These are phyloP conservation scores for Pistacia vera DNA, from an alignment of 345 rosid species.

Conservation along the genomic window DNA sequence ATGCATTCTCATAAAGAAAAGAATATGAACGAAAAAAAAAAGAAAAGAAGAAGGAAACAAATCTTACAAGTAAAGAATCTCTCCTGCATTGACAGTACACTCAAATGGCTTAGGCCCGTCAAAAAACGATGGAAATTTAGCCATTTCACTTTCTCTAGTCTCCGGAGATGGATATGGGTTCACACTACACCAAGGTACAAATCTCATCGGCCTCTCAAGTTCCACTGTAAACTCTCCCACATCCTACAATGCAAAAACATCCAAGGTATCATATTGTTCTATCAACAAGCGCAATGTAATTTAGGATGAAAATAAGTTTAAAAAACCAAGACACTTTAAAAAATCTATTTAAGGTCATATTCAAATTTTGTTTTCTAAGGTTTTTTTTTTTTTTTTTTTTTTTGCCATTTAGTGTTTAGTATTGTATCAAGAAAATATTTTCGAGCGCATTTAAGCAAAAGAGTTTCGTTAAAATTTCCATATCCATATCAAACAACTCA, in stretches of 20 bases:
- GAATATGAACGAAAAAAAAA: background rate
- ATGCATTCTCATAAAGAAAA: background rate
- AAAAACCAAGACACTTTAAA: no score
- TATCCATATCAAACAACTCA: no score
- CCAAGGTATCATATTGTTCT: background rate
- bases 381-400: no score
- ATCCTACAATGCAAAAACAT: conserved; percentile 37
- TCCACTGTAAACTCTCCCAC: conserved; percentile 58
- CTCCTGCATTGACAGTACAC: conserved; percentile 80
- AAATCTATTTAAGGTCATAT: no score
- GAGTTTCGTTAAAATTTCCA: no score
- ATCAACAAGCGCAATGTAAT: no score
- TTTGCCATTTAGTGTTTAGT: no score
- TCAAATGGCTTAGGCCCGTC: conserved; percentile 77
- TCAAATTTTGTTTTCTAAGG: no score
- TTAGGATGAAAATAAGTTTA: no score
- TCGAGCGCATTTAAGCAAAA: no score
- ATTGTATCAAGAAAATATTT: no score
- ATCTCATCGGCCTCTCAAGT: conserved; percentile 55
- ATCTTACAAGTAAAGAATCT: conserved; percentile 83
- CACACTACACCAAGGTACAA: conserved; percentile 85
- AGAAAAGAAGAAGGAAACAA: background rate
- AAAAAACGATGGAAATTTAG: conserved; percentile 69
- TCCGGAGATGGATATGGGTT: conserved; percentile 67
- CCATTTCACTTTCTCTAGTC: conserved; percentile 43